A percentile compares a stretch with the other conserved stretches of the same genome.
Evolutionary conservation across 2,329 filamentous ascomycete species (phyloP).

Genomic region (Xylariaceae sp.): DNA sequence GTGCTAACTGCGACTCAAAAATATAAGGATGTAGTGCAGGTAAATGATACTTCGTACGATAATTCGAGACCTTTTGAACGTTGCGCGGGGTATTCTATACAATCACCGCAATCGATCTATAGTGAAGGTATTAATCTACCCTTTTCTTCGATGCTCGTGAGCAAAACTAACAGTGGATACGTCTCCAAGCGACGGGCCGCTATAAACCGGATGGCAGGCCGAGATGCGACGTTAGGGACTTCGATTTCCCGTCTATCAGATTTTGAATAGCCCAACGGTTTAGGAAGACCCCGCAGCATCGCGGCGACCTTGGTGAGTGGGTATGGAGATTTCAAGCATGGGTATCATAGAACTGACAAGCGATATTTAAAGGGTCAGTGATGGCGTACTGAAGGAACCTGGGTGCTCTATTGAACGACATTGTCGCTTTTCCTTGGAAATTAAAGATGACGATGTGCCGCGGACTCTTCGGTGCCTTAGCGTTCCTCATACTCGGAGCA

Average conservation of each 20-base stretch:
- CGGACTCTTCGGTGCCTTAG: slow-evolving; percentile 19
- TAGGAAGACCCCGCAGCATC: slow-evolving; percentile 19
- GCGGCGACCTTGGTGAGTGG: slow-evolving; percentile 10
- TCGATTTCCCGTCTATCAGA: slow-evolving; percentile 30
- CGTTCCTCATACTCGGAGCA: slow-evolving; percentile 22
- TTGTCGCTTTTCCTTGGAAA: background rate
- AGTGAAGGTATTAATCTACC: no score
- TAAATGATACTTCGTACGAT: no score
- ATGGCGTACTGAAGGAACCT: background rate
- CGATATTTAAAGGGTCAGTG: slow-evolving; percentile 11
- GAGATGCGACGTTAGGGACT: slow-evolving; percentile 18
- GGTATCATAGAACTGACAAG: background rate
- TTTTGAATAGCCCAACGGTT: background rate
- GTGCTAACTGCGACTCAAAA: no score
- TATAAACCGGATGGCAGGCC: slow-evolving; percentile 8
- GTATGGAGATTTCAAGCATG: slow-evolving; percentile 5
- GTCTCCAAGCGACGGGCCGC: slow-evolving; percentile 6
- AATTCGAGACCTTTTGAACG: no score
- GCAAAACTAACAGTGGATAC: slow-evolving; percentile 11
- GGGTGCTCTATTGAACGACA: background rate
- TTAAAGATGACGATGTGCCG: slow-evolving; percentile 17
- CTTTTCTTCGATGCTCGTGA: background rate
- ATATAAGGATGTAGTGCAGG: no score
- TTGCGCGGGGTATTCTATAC: no score
- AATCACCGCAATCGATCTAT: no score